Base-by-base conservation (phyloP, 2,329 filamentous ascomycete species). In the Alternaria alternata region DNA sequence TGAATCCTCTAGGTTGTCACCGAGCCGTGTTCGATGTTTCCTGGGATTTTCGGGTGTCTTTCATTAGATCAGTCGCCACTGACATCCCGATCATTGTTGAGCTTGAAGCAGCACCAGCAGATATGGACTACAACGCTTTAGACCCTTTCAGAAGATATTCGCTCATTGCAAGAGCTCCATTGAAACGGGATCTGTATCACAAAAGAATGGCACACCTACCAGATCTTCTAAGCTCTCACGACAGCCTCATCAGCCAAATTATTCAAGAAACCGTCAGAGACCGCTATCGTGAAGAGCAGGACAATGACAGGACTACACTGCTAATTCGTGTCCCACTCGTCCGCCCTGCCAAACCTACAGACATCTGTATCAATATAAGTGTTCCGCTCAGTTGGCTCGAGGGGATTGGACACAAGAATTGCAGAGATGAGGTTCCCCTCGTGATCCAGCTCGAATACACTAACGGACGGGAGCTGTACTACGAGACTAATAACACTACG, bases 131-230 rank as follows among this genome's bases (percentile, higher is more conserved):
- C 16, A 18, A 18, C 1, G n/a, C 4, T 18, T 0, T 18, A 1
- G 36, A 18, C 1, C 2, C 36, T 38, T 38, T n/a, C 7, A 38
- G 36, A 1, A 38, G 36, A 38, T 38, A n/a, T 18, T 38, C 16
- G 0, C 36, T 18, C 5, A 8, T n/a, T n/a, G 0, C 5, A 36
- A 7, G 5, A 32, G 9, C 0, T 0, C 30, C 0, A 1, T 32
- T 9, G 30, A 12, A 2, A 16, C 14, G 34, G 12, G 11, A 6
- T 49, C 24, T 24, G 7, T 7, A 24, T 24, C 24, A 24, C 7
- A 7, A 7, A 7, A 24, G 0, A 2, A 7, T 24, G 24, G 0
- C 24, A 24, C 24, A 24, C 24, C 24, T 24, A 24, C 24, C 24
- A 24, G 24, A 7, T 24, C 24, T 0, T 24, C 7, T 24, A 24